These are phyloP conservation scores for Geum urbanum DNA, from an alignment of 306 rosid genomes.

Conservation along the genomic window DNA sequence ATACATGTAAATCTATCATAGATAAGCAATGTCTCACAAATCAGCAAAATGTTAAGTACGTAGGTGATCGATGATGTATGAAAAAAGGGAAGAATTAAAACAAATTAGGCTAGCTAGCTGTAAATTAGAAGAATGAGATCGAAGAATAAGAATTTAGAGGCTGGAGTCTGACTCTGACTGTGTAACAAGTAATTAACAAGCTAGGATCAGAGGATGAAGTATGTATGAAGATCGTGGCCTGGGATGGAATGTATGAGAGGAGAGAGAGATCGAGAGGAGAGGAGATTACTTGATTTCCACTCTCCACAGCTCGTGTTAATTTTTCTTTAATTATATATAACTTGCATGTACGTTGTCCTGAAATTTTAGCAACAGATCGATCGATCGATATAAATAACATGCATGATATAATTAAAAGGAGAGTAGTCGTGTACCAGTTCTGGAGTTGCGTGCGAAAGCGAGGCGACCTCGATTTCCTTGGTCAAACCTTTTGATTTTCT, in stretches of 20 bases:
- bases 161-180: not conserved
- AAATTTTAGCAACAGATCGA: constrained; percentile 14
- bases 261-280: constrained; percentile 3
- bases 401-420: not conserved
- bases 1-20: too few relatives aligned
- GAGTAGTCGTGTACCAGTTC: constrained; percentile 5
- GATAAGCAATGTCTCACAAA: not conserved
- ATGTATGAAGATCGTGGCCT: constrained; percentile 14
- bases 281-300: too few relatives aligned
- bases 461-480: constrained; percentile 34
- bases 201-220: not conserved
- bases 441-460: constrained; percentile 17
- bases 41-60: not conserved
- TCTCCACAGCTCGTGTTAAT: constrained; percentile 14
- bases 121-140: not conserved
- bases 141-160: constrained; percentile 14
- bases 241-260: not conserved
- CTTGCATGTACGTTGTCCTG: constrained; percentile 11
- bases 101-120: not conserved
- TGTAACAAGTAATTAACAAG: not conserved
- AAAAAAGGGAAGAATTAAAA: not conserved
- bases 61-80: not conserved
- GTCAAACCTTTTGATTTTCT: constrained; percentile 35
- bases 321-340: constrained; percentile 3
- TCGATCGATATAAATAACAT: not conserved